Conservation (phyloP, 1,284 basidiomycete species). For the Ceratobasidium sp. region DNA sequence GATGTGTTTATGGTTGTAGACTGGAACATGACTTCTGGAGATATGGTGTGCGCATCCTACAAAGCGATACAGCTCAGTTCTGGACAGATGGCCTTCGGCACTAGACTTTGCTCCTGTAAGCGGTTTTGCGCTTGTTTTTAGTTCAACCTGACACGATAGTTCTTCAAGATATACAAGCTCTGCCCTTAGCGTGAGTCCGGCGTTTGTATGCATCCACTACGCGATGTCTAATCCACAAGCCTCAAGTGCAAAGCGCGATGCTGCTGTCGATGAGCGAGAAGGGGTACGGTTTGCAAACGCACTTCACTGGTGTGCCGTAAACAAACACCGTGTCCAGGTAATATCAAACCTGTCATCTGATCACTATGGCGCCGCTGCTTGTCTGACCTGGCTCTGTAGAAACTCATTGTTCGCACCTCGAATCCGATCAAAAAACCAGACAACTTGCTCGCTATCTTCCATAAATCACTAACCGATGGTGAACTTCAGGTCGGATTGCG, state of each 20-base stretch:
- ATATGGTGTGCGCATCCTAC: slow-evolving; percentile 37
- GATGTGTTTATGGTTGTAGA: slow-evolving; percentile 25
- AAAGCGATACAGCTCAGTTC: background rate
- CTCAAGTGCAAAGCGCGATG: slow-evolving; percentile 1
- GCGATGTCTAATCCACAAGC: background rate
- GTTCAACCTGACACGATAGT: background rate
- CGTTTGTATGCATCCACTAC: background rate
- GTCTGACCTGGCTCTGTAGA: background rate
- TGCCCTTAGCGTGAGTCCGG: background rate
- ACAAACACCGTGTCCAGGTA: slow-evolving; percentile 24
- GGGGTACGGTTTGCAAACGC: slow-evolving; percentile 31
- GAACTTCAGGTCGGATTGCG: slow-evolving; percentile 20
- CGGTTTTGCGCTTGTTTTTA: background rate
- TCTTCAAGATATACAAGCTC: slow-evolving; percentile 15
- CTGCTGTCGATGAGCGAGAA: slow-evolving; percentile 9
- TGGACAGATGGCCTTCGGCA: slow-evolving; percentile 18
- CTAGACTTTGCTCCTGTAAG: slow-evolving; percentile 25
- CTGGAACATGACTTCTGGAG: slow-evolving; percentile 25
- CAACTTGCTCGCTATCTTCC: slow-evolving; percentile 2
- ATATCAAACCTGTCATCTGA: background rate
- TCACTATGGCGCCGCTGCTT: background rate
- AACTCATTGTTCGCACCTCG: slow-evolving; percentile 30
- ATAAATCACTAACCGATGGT: slow-evolving; percentile 10
- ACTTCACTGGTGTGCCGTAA: slow-evolving; percentile 33
- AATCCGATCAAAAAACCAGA: slow-evolving; percentile 37